Evolutionary conservation across 73 alveolate genomes (phyloP), one percentile per base, ranked within the genome.

Genomic region (Paraurostyla sp.): DNA sequence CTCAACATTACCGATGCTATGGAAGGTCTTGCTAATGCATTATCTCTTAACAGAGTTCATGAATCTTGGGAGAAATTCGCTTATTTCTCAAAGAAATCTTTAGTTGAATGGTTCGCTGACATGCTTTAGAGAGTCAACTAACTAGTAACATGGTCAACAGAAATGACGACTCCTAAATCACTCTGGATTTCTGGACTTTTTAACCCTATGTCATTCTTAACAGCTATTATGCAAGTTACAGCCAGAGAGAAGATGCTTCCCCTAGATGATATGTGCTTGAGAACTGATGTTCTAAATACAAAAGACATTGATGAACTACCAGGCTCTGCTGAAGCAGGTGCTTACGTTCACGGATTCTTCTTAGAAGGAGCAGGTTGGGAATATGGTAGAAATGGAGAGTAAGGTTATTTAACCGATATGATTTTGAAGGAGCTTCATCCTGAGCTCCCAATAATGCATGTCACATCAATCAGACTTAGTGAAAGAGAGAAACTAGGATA

Each of bases 331-430:
- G 99, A 95, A 78, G 96, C 94, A 20, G 99, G 99, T 60, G 99
- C 99, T 22, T 97, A 97, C 88, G 95, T 99, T 50, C 99, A 98
- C 71, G 99, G 99, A 40, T 92, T 98, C 89, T 99, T 94, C 95
- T 94, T 99, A 71, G 99, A 99, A 93, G 99, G 99, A 22, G 99
- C 99, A 45, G 98, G 98, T 56, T 99, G 99, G 99, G 99, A 99
- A 92, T 95, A 92, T 22, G 99, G 99, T 56, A 98, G 99, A 83
- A 98, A 97, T 62, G 99, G 97, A 69, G 99, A 98, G 68, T 99
- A 98, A 85, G 99, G 99, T 54, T 96, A 97, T 88, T 92, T 98
- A 42, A 97, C 98, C 46, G 99, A 97, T 84, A 91, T 93, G 96
- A 93, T 92, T 43, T 95, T 94, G 58, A 97, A 97, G 95, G 99